phyloP scores from a whole-genome alignment of 1,139 yeast genomes.

The Sugiyamaella sp. region DNA sequence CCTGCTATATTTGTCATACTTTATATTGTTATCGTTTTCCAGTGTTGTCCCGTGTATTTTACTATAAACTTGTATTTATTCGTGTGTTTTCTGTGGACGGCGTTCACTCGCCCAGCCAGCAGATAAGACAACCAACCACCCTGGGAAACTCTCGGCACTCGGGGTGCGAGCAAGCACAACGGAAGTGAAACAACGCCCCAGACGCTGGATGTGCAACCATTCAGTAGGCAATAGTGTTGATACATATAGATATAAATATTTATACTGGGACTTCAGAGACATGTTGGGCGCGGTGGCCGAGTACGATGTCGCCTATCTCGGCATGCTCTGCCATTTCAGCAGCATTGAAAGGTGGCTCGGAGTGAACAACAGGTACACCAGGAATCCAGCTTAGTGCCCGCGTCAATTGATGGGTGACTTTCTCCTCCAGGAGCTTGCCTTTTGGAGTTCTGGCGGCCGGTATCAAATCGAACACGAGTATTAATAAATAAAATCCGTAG shows the following conservation, averaged over 20 bases:
- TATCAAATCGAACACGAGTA: constrained; percentile 70
- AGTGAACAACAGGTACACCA: constrained; percentile 22
- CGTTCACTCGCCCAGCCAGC: too few relatives aligned
- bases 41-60: constrained; percentile 18
- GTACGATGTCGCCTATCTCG: constrained; percentile 27
- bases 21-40: constrained; percentile 14
- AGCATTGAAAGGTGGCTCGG: constrained; percentile 28
- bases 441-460: constrained; percentile 45
- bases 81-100: too few relatives aligned
- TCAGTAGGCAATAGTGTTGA: not conserved
- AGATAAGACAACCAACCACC: too few relatives aligned
- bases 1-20: constrained; percentile 17
- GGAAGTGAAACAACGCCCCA: not conserved
- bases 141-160: too few relatives aligned
- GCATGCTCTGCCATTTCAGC: constrained; percentile 25
- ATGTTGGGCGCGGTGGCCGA: constrained; percentile 23
- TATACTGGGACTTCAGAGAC: not conserved
- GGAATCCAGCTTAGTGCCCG: constrained; percentile 31
- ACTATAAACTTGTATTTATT: constrained; percentile 9
- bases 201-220: not conserved
- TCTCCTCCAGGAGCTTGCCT: constrained; percentile 31
- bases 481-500: constrained; percentile 70
- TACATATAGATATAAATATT: constrained; percentile 4
- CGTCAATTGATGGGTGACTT: constrained; percentile 17
- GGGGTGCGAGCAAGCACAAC: too few relatives aligned